A percentile compares a stretch with the other conserved stretches of the same genome.
Evolutionary conservation across 805 yeast species (phyloP).

Genomic region (Metschnikowia matae): DNA sequence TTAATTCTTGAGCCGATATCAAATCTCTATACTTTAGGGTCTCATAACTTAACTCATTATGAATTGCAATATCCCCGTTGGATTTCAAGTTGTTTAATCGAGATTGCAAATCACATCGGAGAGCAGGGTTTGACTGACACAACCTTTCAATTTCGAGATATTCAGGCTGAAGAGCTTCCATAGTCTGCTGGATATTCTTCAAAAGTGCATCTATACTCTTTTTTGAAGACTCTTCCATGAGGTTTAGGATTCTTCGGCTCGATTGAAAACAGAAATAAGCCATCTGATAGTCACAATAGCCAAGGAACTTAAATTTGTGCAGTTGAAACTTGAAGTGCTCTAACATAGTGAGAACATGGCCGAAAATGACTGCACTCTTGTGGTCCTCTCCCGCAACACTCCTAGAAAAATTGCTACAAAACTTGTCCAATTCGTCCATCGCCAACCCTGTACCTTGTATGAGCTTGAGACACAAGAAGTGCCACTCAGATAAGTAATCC

Average conservation of each 20-base stretch:
- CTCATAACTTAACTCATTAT: background rate
- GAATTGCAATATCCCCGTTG: background rate
- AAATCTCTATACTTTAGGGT: constrained; percentile 5
- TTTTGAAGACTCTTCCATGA: background rate
- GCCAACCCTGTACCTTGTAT: background rate
- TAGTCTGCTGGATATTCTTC: background rate
- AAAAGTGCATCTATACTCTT: background rate
- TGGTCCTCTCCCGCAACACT: background rate
- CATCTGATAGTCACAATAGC: constrained; percentile 36
- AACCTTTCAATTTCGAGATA: background rate
- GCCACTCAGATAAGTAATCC: background rate
- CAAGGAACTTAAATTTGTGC: constrained; percentile 23
- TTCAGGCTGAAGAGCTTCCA: constrained; percentile 2
- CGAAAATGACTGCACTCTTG: background rate
- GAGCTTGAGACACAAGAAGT: background rate
- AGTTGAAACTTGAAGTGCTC: constrained; percentile 34
- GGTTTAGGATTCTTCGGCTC: background rate
- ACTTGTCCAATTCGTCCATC: background rate
- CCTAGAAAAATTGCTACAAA: background rate
- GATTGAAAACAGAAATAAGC: constrained; percentile 26
- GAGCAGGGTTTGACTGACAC: background rate
- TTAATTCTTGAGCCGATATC: constrained; percentile 11
- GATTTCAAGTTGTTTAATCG: constrained; percentile 4
- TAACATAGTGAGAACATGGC: constrained; percentile 20
- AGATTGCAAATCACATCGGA: constrained; percentile 1